Conservation (phyloP, 148 eudicot genomes). For the Vaccinium myrtillus region DNA sequence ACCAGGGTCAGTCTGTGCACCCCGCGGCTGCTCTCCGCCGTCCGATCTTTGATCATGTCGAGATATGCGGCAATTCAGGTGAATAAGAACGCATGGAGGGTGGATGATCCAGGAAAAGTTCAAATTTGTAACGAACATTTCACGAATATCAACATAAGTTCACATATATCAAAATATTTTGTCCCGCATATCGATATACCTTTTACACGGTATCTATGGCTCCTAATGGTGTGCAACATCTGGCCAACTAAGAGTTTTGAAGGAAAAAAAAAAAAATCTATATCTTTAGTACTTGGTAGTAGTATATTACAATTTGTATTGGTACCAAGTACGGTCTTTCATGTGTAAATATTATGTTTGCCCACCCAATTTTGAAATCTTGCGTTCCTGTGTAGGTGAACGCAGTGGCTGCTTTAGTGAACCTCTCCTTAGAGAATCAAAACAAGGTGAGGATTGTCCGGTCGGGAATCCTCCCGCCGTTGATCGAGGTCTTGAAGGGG, state of each 20-base stretch:
- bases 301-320: not conserved
- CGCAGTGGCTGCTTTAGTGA: conserved; percentile 72
- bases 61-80: conserved; percentile 52
- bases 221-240: too few species aligned
- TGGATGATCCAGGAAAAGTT: too few species aligned
- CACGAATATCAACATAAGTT: too few species aligned
- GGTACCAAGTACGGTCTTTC: not conserved
- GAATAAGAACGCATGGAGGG: not conserved
- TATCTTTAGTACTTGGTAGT: not conserved
- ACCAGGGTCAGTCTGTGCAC: conserved; percentile 57
- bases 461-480: conserved; percentile 68
- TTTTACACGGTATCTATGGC: too few species aligned
- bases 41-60: conserved; percentile 55
- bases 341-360: not conserved
- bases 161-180: too few species aligned
- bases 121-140: too few species aligned
- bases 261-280: not conserved
- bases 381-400: conserved; percentile 48
- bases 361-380: not conserved
- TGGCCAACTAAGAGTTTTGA: not conserved
- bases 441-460: conserved; percentile 90
- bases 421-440: conserved; percentile 62
- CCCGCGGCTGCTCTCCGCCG: conserved; percentile 50
- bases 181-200: too few species aligned
- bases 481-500: conserved; percentile 63